Evolutionary conservation across 2,329 filamentous ascomycete species (phyloP), one percentile per base, ranked within the genome.

Genomic region (Penicillium sp.): DNA sequence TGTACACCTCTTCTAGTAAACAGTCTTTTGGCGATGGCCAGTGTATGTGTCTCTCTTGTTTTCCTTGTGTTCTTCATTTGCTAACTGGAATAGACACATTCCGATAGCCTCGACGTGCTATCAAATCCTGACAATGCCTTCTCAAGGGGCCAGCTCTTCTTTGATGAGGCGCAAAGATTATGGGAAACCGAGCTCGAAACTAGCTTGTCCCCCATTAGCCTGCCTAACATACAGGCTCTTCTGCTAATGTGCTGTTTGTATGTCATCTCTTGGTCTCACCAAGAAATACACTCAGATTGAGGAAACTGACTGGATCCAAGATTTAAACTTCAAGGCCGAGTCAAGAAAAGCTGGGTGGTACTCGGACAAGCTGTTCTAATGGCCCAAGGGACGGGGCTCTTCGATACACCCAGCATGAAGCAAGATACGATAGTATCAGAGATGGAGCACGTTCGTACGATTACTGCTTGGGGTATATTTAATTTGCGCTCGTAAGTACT

Each of bases 1-100:
- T 96, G 92, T 73, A 92, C 90, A 0, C 86, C 90, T 1, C 73
- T 96, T 45, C 78, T 97, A 3, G 90, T 96, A 57, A 96, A 96
- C 72, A 88, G 90, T 11, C 92, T 96, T 79, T 78, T 96, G 44
- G 87, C 92, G 14, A 56, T 72, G 57, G 72, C 71, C 54, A 70
- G 70, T 58, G 72, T 74, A 68, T 58, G 69, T 49, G 42, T 29
- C 21, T 43, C 50, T 3, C n/a, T 29, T 24, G 27, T 36, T 22
- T 29, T 13, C 18, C 22, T 44, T 42, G n/a, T n/a, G 5, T 46
- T 29, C 4, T 21, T 14, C 31, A 51, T 48, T 27, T 11, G 11
- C 34, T 64, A 27, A 62, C 40, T 38, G 5, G 13, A 8, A 48
- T 45, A 75, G 73, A 55, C 66, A 8, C 69, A 74, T 55, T 74